Evolutionary conservation across 2,329 filamentous ascomycete genomes (phyloP).

Genomic region (Colletotrichum euphorbiae): DNA sequence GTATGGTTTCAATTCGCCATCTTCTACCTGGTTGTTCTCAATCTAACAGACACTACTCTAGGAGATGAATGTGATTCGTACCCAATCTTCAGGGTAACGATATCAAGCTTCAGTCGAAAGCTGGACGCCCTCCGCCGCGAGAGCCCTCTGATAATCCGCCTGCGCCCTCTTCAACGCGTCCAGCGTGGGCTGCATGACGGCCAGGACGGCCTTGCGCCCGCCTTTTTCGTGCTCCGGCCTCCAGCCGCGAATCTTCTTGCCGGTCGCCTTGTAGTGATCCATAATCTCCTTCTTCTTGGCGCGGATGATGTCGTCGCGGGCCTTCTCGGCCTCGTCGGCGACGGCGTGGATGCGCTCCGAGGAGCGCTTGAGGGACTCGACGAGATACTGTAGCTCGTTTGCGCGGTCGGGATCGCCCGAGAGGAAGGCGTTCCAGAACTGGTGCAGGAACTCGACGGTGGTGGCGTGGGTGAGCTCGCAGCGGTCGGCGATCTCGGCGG

Average conservation of each 20-base stretch:
- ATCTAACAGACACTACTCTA: too few species aligned
- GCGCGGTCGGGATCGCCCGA: slow-evolving; percentile 88
- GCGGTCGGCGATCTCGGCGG: slow-evolving; percentile 67
- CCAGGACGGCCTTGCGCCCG: slow-evolving; percentile 79
- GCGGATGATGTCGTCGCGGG: slow-evolving; percentile 75
- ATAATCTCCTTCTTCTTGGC: slow-evolving; percentile 76
- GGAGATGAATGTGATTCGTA: background rate
- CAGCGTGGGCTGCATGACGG: slow-evolving; percentile 80
- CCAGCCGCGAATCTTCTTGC: slow-evolving; percentile 74
- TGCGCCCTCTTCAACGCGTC: slow-evolving; percentile 77
- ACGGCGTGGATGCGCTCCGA: slow-evolving; percentile 84
- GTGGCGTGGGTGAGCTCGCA: slow-evolving; percentile 85
- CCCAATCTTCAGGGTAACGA: too few species aligned
- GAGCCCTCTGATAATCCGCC: slow-evolving; percentile 76
- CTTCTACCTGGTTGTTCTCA: too few species aligned
- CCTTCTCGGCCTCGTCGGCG: slow-evolving; percentile 81
- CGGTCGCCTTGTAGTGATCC: slow-evolving; percentile 77
- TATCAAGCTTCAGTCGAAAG: slow-evolving; percentile 57
- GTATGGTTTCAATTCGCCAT: too few species aligned
- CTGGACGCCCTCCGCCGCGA: slow-evolving; percentile 71
- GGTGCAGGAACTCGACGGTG: slow-evolving; percentile 93
- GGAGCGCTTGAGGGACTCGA: slow-evolving; percentile 83
- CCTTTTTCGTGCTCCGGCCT: slow-evolving; percentile 77
- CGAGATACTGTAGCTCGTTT: slow-evolving; percentile 82
- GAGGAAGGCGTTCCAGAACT: slow-evolving; percentile 94